Conservation (phyloP, 2,329 filamentous ascomycete species). For the Stagonosporopsis chrysanthemi region DNA sequence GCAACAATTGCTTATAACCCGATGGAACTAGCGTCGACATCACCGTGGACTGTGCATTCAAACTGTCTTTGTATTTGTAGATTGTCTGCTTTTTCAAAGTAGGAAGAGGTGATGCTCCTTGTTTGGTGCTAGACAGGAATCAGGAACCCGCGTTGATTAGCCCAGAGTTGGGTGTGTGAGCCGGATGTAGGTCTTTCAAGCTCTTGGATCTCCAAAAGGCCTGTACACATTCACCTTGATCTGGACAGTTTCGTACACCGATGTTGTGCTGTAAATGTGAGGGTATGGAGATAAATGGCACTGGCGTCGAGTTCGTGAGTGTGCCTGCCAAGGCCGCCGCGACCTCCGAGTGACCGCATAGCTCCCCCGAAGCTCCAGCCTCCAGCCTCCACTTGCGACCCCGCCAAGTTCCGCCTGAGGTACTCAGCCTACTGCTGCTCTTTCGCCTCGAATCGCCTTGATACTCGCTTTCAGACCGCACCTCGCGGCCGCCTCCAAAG, state of each 20-base stretch:
- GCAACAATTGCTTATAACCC: too few species aligned
- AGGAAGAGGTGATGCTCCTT: too few species aligned
- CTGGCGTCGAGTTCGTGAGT: not conserved
- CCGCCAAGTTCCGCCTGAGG: constrained; percentile 1
- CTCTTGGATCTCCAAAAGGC: too few species aligned
- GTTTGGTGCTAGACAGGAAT: too few species aligned
- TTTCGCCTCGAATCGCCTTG: not conserved
- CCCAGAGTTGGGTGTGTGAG: too few species aligned
- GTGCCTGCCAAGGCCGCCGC: constrained; percentile 18
- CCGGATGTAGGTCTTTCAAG: too few species aligned
- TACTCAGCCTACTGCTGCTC: not conserved
- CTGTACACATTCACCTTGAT: not conserved
- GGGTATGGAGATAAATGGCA: not conserved
- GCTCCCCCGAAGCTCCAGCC: constrained; percentile 18
- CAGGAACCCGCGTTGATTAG: too few species aligned
- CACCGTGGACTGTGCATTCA: too few species aligned
- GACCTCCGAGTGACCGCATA: constrained; percentile 19
- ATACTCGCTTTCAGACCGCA: not conserved
- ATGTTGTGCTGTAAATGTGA: not conserved
- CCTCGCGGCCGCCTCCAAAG: not conserved
- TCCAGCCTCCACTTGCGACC: constrained; percentile 12
- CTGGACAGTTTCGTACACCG: not conserved
- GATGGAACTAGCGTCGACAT: too few species aligned
- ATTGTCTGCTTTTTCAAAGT: too few species aligned
- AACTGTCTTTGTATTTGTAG: too few species aligned